These are phyloP conservation scores for Plectosphaerella sp. DNA, from an alignment of 2,329 filamentous ascomycete species.

Conservation along the genomic window DNA sequence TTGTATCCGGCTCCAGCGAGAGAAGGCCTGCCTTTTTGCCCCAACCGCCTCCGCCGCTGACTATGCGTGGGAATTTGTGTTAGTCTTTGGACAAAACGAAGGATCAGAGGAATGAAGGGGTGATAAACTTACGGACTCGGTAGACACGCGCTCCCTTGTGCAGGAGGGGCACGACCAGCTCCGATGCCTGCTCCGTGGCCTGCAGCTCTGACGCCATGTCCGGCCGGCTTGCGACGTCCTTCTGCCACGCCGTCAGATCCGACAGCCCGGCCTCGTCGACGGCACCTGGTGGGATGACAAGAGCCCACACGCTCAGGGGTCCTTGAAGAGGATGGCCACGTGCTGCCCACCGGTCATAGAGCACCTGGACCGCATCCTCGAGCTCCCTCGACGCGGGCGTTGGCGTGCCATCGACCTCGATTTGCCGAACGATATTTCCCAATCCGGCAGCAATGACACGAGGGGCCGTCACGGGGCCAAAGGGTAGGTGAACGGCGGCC, in stretches of 20 bases:
- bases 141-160: conserved; percentile 31
- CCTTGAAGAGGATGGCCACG: conserved; percentile 36
- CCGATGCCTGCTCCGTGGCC: not conserved
- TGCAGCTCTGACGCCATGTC: not conserved
- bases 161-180: conserved; percentile 1
- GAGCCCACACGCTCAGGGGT: conserved; percentile 67
- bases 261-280: not conserved
- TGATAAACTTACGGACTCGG: conserved; percentile 40
- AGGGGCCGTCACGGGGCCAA: conserved; percentile 60
- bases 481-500: conserved; percentile 30
- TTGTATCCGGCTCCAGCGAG: conserved; percentile 68
- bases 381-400: conserved; percentile 68
- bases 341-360: conserved; percentile 39
- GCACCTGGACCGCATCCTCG: conserved; percentile 57
- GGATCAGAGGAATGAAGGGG: not conserved
- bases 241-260: conserved; percentile 1
- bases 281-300: conserved; percentile 49
- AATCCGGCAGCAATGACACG: conserved; percentile 61
- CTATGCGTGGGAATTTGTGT: conserved; percentile 25
- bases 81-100: not conserved
- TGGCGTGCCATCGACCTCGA: conserved; percentile 43
- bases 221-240: conserved; percentile 10
- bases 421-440: conserved; percentile 72
- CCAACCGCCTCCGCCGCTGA: conserved; percentile 83
- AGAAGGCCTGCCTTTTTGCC: conserved; percentile 74